Conservation (phyloP, 2,329 filamentous ascomycete genomes). For the Xylaria sp. region DNA sequence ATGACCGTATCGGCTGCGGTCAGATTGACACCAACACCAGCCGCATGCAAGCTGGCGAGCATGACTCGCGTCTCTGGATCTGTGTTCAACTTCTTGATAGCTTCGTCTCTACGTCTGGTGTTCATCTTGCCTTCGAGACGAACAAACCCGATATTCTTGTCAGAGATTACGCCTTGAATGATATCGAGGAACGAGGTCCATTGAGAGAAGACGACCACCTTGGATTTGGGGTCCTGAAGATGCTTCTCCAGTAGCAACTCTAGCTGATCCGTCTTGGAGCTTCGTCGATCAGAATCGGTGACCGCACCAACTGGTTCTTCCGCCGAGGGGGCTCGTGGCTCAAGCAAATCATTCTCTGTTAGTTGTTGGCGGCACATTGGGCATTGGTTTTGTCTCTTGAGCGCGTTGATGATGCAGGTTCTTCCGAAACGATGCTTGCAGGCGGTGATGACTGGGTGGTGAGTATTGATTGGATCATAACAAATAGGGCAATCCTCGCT, state of each 20-base stretch:
- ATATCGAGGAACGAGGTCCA: conserved; percentile 72
- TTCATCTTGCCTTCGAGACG: conserved; percentile 80
- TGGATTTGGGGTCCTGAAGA: conserved; percentile 56
- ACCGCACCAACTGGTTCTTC: conserved; percentile 33
- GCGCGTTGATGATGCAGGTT: conserved; percentile 67
- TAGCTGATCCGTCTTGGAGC: conserved; percentile 77
- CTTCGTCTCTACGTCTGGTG: conserved; percentile 62
- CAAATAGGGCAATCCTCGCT: conserved; percentile 83
- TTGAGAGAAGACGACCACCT: conserved; percentile 70
- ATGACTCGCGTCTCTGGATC: conserved; percentile 67
- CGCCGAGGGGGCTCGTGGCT: conserved; percentile 52
- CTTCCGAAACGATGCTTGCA: conserved; percentile 79
- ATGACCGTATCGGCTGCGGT: conserved; percentile 83
- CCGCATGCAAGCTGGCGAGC: conserved; percentile 76
- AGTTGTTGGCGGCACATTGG: conserved; percentile 76
- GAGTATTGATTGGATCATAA: conserved; percentile 58
- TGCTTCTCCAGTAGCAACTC: conserved; percentile 69
- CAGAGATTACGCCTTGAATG: conserved; percentile 61
- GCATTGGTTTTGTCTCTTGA: conserved; percentile 72
- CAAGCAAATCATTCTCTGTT: conserved; percentile 54
- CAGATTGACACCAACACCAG: conserved; percentile 79
- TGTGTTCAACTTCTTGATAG: conserved; percentile 61
- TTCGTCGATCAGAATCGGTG: conserved; percentile 57
- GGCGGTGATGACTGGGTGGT: conserved; percentile 70
- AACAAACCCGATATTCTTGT: conserved; percentile 56